phyloP scores from a whole-genome alignment of 306 rosid species.

The Myrica gale region DNA sequence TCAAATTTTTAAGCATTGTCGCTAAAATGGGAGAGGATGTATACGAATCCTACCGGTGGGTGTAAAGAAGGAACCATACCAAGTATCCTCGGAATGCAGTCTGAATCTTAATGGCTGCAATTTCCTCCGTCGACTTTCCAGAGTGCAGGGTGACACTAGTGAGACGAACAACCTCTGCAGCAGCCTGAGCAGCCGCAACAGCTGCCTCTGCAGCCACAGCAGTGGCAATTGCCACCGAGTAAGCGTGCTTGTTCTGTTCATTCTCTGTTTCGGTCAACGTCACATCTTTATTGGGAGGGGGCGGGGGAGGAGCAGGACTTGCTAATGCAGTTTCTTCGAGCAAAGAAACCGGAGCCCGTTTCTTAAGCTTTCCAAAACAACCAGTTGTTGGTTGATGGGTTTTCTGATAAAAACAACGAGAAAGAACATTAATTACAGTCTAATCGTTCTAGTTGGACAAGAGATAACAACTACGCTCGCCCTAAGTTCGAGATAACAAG shows the following conservation, averaged over 20 bases:
- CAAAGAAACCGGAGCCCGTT: slow-evolving; percentile 27
- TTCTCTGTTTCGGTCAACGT: slow-evolving; percentile 40
- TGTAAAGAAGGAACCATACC: slow-evolving; percentile 40
- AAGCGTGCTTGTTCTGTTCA: slow-evolving; percentile 62
- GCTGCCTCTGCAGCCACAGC: slow-evolving; percentile 87
- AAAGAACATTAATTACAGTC: background rate
- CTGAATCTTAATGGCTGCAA: slow-evolving; percentile 76
- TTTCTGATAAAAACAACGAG: slow-evolving; percentile 36
- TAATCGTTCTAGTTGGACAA: background rate
- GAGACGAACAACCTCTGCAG: slow-evolving; percentile 64
- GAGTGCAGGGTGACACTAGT: slow-evolving; percentile 20
- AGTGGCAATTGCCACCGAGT: slow-evolving; percentile 79
- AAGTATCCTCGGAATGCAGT: slow-evolving; percentile 64
- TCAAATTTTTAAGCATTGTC: background rate
- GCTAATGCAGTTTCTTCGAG: slow-evolving; percentile 26
- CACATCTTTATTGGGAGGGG: slow-evolving; percentile 36
- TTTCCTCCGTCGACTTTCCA: slow-evolving; percentile 47
- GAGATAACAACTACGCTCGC: slow-evolving; percentile 3
- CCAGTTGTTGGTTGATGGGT: slow-evolving; percentile 50
- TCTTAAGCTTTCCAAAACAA: slow-evolving; percentile 59
- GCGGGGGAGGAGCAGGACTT: slow-evolving; percentile 36
- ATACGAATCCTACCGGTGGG: background rate
- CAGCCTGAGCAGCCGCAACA: slow-evolving; percentile 75
- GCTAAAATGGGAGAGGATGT: background rate
- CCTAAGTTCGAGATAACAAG: background rate